Conservation (phyloP, 139 green algal genomes). For the Volvox reticuliferus region DNA sequence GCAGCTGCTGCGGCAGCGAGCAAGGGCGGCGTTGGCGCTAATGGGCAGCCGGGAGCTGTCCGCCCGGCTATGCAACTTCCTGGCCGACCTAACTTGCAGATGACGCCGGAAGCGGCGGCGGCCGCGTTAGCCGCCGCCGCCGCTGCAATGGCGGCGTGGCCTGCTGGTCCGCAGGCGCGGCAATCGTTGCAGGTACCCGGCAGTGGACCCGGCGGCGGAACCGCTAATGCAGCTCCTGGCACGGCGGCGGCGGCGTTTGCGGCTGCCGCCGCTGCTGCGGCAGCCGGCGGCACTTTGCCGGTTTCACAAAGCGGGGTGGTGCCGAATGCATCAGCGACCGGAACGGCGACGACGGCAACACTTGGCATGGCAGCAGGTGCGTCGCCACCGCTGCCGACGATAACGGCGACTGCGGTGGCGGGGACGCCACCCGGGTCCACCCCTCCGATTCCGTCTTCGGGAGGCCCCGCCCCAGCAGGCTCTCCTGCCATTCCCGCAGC, state of each 20-base stretch:
- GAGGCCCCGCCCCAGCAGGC: too few relatives aligned
- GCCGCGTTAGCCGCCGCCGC: constrained; percentile 19
- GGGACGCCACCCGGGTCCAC: not conserved
- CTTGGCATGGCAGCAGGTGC: not conserved
- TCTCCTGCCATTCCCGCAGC: too few relatives aligned
- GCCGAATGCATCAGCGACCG: not conserved
- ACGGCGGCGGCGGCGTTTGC: not conserved
- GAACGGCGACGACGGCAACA: not conserved
- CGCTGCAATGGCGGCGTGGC: constrained; percentile 10
- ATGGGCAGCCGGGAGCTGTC: not conserved
- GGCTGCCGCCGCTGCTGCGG: not conserved
- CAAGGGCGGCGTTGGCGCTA: not conserved
- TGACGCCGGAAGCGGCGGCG: constrained; percentile 3
- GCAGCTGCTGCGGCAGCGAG: constrained; percentile 17
- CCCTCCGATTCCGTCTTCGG: too few relatives aligned
- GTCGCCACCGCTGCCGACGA: not conserved
- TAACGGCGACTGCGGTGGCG: not conserved
- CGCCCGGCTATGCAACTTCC: not conserved
- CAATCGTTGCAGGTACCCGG: not conserved
- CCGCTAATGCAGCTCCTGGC: not conserved
- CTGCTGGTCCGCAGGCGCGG: not conserved
- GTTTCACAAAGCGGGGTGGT: not conserved
- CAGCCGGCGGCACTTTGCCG: not conserved
- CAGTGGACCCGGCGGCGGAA: not conserved
- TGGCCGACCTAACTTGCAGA: not conserved